Evolutionary conservation across 139 green algal species (phyloP).

Genomic region (Chlorella sp.): DNA sequence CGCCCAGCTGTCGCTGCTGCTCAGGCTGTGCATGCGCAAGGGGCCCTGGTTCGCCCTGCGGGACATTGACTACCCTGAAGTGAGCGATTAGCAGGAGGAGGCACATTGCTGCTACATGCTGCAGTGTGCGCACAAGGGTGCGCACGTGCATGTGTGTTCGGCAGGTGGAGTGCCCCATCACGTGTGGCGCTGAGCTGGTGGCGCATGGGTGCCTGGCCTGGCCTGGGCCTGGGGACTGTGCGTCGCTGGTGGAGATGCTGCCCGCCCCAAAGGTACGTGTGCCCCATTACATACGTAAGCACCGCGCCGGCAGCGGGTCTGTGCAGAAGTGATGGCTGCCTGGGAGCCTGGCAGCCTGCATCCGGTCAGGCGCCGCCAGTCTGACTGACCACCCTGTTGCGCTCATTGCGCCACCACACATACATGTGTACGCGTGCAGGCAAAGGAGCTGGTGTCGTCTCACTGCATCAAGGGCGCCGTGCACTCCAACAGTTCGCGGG

Average conservation of each 20-base stretch:
- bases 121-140: background rate
- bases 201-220: slow-evolving; percentile 1
- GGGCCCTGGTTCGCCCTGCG: slow-evolving; percentile 15
- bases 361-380: no score
- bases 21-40: slow-evolving; percentile 19
- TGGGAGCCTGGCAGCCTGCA: background rate
- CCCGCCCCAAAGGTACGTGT: background rate
- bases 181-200: slow-evolving; percentile 1
- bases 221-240: slow-evolving; percentile 7
- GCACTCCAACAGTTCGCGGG: background rate
- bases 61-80: slow-evolving; percentile 10
- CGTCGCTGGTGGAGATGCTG: background rate
- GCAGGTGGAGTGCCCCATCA: background rate
- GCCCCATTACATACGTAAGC: background rate
- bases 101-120: no score
- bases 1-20: no score
- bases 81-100: no score
- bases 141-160: background rate
- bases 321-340: background rate
- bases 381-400: no score
- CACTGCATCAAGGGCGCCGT: no score
- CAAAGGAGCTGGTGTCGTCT: no score
- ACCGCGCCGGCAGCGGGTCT: background rate
- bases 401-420: no score
- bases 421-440: no score